These are phyloP conservation scores for Crithidia acanthocephali DNA, from an alignment of 208 protist species.

Conservation along the genomic window DNA sequence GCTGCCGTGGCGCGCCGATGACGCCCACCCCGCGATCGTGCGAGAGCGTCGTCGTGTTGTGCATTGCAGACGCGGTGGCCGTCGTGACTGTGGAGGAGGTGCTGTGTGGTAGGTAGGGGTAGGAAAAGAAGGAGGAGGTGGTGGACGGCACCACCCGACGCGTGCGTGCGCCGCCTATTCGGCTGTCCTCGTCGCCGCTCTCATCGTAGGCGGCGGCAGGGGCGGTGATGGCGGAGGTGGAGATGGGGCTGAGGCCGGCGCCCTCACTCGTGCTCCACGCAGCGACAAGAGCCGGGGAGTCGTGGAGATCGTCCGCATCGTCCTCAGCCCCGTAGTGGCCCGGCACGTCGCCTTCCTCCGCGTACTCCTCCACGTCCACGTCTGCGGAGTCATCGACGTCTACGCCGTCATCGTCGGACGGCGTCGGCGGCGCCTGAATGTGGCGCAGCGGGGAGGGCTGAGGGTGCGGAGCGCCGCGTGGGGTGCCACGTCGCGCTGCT, in stretches of 20 bases:
- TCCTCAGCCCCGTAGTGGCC: neutral
- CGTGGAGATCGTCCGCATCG: neutral
- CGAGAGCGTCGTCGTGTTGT: neutral
- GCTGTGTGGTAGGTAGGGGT: neutral
- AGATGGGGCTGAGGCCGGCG: constrained; percentile 19
- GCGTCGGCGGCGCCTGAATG: neutral
- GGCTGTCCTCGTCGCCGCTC: neutral
- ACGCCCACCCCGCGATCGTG: neutral
- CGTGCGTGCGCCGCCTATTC: neutral
- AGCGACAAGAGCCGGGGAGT: constrained; percentile 12
- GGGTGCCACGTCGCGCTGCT: neutral
- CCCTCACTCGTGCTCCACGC: constrained; percentile 30
- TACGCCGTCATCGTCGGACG: neutral
- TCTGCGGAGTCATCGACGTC: neutral
- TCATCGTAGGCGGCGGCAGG: neutral
- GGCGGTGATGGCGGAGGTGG: constrained; percentile 11
- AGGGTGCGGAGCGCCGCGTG: no score
- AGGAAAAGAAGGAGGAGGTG: constrained; percentile 13
- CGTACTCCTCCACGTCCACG: neutral
- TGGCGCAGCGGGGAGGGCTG: neutral
- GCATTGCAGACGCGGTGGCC: neutral
- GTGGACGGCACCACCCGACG: neutral
- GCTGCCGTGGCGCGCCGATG: neutral
- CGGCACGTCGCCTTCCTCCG: neutral
- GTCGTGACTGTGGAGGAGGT: neutral